Conservation (phyloP, 208 protist species). For the Trypanosoma avium region DNA sequence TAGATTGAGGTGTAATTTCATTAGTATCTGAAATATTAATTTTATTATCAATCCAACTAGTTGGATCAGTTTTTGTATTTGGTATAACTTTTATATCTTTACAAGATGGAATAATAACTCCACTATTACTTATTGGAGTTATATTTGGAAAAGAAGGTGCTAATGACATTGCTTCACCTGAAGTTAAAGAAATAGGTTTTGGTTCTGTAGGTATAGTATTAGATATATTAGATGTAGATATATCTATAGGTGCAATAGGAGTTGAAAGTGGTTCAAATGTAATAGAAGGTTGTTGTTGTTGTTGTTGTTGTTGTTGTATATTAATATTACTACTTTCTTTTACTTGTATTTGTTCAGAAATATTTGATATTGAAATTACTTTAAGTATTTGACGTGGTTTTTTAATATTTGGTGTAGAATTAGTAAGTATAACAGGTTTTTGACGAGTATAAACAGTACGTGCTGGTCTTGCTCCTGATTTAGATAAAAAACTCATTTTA, state of each 20-base stretch:
- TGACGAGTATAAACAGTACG: not conserved
- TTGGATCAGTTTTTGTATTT: not conserved
- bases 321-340: not conserved
- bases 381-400: too few relatives aligned
- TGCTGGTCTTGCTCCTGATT: slow-evolving; percentile 29
- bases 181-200: slow-evolving; percentile 23
- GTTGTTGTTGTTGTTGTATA: slow-evolving; percentile 3
- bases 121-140: not conserved
- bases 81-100: slow-evolving; percentile 19
- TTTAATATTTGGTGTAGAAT: not conserved
- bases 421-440: not conserved
- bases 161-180: slow-evolving; percentile 18
- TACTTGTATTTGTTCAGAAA: not conserved
- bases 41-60: not conserved
- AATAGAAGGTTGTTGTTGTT: slow-evolving; percentile 4
- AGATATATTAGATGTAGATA: not conserved
- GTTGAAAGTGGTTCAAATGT: slow-evolving; percentile 11
- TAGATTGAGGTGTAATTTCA: not conserved
- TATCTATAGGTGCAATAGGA: not conserved
- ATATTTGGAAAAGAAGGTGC: not conserved
- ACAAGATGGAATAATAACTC: slow-evolving; percentile 26
- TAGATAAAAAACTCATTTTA: slow-evolving; percentile 54
- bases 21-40: not conserved
- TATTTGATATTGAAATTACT: too few relatives aligned
- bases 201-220: not conserved